These are phyloP conservation scores for Croton setiger DNA, from an alignment of 441 rosid genomes.

Conservation along the genomic window DNA sequence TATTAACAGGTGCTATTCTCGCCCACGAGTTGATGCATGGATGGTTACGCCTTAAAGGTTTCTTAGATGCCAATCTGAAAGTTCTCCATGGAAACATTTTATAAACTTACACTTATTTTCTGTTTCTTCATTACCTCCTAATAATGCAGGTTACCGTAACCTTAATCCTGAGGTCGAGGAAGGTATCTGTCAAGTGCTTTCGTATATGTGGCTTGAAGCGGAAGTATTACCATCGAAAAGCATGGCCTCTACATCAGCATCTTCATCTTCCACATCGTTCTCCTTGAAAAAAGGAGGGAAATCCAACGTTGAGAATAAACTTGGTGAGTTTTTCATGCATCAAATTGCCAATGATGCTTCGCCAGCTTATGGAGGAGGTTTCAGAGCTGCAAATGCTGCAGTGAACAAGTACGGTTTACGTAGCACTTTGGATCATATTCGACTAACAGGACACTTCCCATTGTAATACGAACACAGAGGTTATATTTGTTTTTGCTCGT, in stretches of 20 bases:
- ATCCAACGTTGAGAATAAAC: constrained; percentile 66
- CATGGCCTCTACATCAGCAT: constrained; percentile 48
- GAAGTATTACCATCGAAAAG: constrained; percentile 66
- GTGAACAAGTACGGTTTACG: constrained; percentile 75
- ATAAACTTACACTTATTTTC: constrained; percentile 1
- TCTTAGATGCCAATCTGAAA: not conserved
- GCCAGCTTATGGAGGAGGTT: constrained; percentile 82
- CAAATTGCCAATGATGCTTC: constrained; percentile 90
- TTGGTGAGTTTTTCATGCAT: constrained; percentile 81
- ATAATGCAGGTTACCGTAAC: constrained; percentile 60
- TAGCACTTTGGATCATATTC: constrained; percentile 68
- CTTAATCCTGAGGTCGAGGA: constrained; percentile 87
- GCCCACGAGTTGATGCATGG: constrained; percentile 94
- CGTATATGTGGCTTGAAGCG: constrained; percentile 92
- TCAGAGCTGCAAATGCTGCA: constrained; percentile 78
- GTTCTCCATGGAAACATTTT: not conserved
- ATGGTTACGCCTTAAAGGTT: constrained; percentile 92
- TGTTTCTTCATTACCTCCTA: not conserved
- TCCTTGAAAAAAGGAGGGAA: constrained; percentile 69
- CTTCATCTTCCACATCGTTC: constrained; percentile 34
- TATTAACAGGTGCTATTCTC: constrained; percentile 91
- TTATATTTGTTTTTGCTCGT: constrained; percentile 3
- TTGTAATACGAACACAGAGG: constrained; percentile 29
- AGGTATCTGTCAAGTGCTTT: constrained; percentile 91
- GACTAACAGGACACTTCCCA: constrained; percentile 62